Conservation (phyloP, 2,329 filamentous ascomycete genomes). For the Didymellaceae sp. region DNA sequence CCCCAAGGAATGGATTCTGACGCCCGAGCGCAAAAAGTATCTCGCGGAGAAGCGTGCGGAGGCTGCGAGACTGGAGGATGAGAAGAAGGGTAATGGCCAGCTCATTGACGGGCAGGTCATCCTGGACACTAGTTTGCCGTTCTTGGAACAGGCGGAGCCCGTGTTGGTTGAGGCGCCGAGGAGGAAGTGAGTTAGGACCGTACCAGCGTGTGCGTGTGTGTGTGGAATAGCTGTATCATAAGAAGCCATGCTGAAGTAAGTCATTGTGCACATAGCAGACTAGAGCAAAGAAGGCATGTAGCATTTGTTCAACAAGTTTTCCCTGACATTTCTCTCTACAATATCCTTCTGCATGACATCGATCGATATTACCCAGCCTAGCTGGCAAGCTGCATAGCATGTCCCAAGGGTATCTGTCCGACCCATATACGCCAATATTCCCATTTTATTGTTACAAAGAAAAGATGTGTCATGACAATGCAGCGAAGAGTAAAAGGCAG, state of each 20-base stretch:
- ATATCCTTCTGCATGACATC: neutral
- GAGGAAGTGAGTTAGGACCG: slow-evolving; percentile 18
- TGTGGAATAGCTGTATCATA: slow-evolving; percentile 11
- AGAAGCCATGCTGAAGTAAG: neutral
- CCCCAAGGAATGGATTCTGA: slow-evolving; percentile 83
- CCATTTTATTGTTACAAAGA: slow-evolving; percentile 4
- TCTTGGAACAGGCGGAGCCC: slow-evolving; percentile 23
- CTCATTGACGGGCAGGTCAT: slow-evolving; percentile 61
- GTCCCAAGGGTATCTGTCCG: slow-evolving; percentile 21
- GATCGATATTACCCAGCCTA: neutral
- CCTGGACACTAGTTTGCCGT: slow-evolving; percentile 44
- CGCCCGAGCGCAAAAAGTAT: slow-evolving; percentile 68
- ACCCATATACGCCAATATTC: slow-evolving; percentile 15
- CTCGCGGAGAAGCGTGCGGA: slow-evolving; percentile 67
- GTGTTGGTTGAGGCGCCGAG: slow-evolving; percentile 28
- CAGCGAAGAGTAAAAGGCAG: neutral
- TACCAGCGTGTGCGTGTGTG: neutral
- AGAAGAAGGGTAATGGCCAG: slow-evolving; percentile 59
- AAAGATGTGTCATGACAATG: neutral
- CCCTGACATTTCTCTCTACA: too few relatives aligned
- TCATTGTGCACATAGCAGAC: neutral
- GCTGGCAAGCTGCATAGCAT: slow-evolving; percentile 2
- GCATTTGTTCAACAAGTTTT: too few relatives aligned
- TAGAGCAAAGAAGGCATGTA: slow-evolving; percentile 2
- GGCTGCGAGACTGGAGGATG: slow-evolving; percentile 61